These are phyloP conservation scores for Cystofilobasidium bisporidii DNA, from an alignment of 768 basidiomycete genomes.

Conservation along the genomic window DNA sequence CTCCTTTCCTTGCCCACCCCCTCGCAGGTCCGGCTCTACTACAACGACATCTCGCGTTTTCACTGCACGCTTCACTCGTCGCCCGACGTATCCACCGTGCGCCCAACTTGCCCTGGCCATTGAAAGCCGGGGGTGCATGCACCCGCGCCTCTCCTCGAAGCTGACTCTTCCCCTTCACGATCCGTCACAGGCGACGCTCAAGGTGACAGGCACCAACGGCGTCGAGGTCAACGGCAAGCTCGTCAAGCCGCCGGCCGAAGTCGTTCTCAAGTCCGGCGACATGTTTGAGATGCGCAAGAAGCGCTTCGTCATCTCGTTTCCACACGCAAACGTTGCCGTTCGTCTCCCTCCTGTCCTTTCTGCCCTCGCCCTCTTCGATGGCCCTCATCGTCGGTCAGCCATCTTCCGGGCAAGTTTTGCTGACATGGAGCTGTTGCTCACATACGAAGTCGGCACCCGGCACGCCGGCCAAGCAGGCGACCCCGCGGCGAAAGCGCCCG, in stretches of 20 bases:
- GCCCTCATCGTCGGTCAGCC: too few relatives aligned
- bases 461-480: neutral
- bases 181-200: slow-evolving; percentile 25
- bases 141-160: too few relatives aligned
- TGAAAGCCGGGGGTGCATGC: too few relatives aligned
- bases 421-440: neutral
- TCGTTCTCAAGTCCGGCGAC: slow-evolving; percentile 17
- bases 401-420: too few relatives aligned
- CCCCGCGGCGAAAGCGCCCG: slow-evolving; percentile 20
- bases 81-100: neutral
- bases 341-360: neutral
- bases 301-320: slow-evolving; percentile 21
- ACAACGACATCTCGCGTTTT: slow-evolving; percentile 24
- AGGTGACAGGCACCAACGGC: slow-evolving; percentile 17
- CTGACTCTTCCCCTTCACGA: too few relatives aligned
- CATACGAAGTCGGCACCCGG: too few relatives aligned
- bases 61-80: slow-evolving; percentile 3
- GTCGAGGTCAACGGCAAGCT: slow-evolving; percentile 20
- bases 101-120: neutral
- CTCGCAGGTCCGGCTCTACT: slow-evolving; percentile 26
- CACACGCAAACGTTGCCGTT: neutral
- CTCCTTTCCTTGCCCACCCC: neutral
- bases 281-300: slow-evolving; percentile 27
- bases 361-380: too few relatives aligned
- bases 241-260: neutral